Evolutionary conservation across 306 rosid genomes (phyloP).

Genomic region (Boehmeria nivea): DNA sequence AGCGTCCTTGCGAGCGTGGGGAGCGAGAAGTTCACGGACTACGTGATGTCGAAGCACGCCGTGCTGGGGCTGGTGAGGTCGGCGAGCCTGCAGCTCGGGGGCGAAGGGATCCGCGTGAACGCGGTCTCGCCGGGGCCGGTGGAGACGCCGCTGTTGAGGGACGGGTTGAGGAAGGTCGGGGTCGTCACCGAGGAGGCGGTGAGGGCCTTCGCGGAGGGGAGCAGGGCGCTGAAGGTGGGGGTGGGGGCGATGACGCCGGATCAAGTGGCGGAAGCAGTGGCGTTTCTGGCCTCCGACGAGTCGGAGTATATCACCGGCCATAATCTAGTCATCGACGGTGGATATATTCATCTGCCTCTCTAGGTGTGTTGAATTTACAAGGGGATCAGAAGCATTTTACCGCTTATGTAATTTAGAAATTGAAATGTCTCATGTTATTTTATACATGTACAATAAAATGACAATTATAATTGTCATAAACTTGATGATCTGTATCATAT

Average conservation of each 20-base stretch:
- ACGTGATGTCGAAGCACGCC: no score
- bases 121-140: constrained; percentile 30
- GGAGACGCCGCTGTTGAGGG: constrained; percentile 1
- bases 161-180: no score
- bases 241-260: not conserved
- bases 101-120: constrained; percentile 27
- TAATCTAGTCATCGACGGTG: constrained; percentile 24
- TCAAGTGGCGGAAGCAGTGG: constrained; percentile 26
- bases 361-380: not conserved
- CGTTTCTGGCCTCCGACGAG: no score
- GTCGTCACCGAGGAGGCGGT: no score
- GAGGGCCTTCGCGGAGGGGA: constrained; percentile 15
- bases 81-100: constrained; percentile 28
- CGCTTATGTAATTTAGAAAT: no score
- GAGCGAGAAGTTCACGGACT: not conserved
- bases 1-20: constrained; percentile 16
- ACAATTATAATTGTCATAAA: no score
- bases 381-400: no score
- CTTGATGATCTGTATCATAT: no score
- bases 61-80: no score
- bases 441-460: no score
- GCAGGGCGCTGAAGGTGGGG: no score
- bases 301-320: constrained; percentile 22
- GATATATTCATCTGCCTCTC: not conserved
- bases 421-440: no score